Percentiles rank a stretch among this genome's conserved stretches.
Evolutionary conservation across 177 flowering plant species (phyloP).

Genomic region (Vitis hybrid): DNA sequence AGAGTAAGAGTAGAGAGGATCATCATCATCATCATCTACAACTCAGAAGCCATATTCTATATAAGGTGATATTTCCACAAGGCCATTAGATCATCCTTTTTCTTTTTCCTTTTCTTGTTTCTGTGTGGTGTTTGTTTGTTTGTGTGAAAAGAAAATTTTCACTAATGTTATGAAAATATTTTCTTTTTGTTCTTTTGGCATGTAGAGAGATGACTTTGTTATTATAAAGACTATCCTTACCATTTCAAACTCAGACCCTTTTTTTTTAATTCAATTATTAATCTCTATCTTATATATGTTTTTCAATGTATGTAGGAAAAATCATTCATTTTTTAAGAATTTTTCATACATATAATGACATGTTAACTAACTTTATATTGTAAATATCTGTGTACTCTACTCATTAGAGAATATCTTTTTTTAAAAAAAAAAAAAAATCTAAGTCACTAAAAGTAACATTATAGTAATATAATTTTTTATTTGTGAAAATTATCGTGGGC

Average conservation of each 20-base stretch:
- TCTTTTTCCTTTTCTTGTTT: neutral
- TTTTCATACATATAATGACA: too few species aligned
- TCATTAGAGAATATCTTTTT: too few species aligned
- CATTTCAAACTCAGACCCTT: too few species aligned
- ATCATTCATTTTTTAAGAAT: too few species aligned
- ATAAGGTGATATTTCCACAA: slow-evolving; percentile 2
- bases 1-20: too few species aligned
- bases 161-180: neutral
- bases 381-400: too few species aligned
- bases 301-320: too few species aligned
- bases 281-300: too few species aligned
- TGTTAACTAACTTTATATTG: too few species aligned
- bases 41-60: too few species aligned
- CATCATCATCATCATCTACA: neutral
- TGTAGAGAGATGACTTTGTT: neutral
- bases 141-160: neutral
- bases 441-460: neutral
- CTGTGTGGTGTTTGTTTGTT: slow-evolving; percentile 10
- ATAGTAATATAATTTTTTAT: neutral
- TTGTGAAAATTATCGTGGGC: rapidly evolving
- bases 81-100: neutral
- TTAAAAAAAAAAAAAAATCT: neutral
- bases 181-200: neutral
- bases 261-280: too few species aligned
- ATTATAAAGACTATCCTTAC: too few species aligned